These are phyloP conservation scores for Pseudogymnoascus verrucosus DNA, from an alignment of 2,329 filamentous ascomycete species.

Conservation along the genomic window DNA sequence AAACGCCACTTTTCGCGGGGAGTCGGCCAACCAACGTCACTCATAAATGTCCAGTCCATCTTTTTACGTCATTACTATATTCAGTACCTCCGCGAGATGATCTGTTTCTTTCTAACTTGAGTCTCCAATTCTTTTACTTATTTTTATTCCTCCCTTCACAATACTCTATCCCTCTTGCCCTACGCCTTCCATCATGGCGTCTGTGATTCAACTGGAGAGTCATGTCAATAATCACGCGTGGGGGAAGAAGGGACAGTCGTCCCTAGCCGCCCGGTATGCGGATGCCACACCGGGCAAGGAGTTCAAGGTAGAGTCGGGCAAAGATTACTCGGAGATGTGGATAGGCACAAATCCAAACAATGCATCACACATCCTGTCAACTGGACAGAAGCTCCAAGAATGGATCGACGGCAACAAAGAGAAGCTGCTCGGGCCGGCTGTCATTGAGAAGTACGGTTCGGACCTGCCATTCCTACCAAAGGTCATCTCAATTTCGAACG, in stretches of 20 bases:
- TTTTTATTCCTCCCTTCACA: background rate
- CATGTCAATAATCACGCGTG: constrained; percentile 56
- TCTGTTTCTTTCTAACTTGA: background rate
- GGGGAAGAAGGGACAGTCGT: constrained; percentile 60
- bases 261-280: constrained; percentile 57
- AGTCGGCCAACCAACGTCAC: constrained; percentile 6
- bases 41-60: background rate
- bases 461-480: constrained; percentile 69
- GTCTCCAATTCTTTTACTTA: background rate
- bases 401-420: constrained; percentile 55
- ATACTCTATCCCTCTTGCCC: constrained; percentile 15
- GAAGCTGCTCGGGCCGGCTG: constrained; percentile 53
- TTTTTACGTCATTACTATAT: constrained; percentile 7
- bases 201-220: constrained; percentile 39
- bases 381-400: constrained; percentile 55
- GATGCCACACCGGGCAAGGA: constrained; percentile 54
- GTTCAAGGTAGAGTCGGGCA: constrained; percentile 56
- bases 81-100: background rate
- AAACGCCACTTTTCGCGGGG: constrained; percentile 5
- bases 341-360: constrained; percentile 69
- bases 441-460: constrained; percentile 51
- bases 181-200: constrained; percentile 15
- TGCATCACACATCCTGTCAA: constrained; percentile 55
- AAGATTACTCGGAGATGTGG: constrained; percentile 64
- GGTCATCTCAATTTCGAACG: constrained; percentile 67